Conservation (phyloP, 164 flowering plant genomes). For the Nelumbo lutea region DNA sequence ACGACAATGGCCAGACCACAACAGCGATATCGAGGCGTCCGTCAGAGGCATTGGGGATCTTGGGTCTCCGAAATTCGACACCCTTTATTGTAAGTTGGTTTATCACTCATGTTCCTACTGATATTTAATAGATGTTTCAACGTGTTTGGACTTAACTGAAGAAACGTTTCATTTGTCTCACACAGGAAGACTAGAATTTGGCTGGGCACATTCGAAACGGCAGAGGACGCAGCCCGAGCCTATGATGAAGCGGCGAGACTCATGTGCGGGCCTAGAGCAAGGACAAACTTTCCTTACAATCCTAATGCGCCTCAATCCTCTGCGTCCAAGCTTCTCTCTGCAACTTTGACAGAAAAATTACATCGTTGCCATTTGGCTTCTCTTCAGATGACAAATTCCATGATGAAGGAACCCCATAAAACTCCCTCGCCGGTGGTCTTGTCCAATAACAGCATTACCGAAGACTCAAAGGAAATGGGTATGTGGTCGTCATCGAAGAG, state of each 20-base stretch:
- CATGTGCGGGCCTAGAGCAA: constrained; percentile 82
- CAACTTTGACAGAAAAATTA: constrained; percentile 68
- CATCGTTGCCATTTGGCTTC: constrained; percentile 82
- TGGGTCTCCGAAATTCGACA: constrained; percentile 90
- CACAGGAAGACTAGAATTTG: constrained; percentile 84
- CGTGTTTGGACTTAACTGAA: neutral
- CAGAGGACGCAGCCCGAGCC: constrained; percentile 85
- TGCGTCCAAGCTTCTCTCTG: constrained; percentile 66
- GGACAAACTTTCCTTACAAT: constrained; percentile 80
- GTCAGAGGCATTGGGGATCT: constrained; percentile 83
- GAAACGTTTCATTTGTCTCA: constrained; percentile 5
- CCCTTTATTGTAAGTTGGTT: constrained; percentile 55
- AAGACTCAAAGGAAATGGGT: constrained; percentile 9
- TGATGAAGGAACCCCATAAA: constrained; percentile 19
- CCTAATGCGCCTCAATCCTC: constrained; percentile 46
- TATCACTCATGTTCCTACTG: neutral
- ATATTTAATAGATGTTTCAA: neutral
- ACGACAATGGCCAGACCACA: constrained; percentile 54
- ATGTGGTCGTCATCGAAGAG: constrained; percentile 6
- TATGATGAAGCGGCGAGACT: constrained; percentile 88
- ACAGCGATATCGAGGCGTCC: constrained; percentile 64
- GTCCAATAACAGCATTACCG: constrained; percentile 13
- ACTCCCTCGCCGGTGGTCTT: constrained; percentile 8
- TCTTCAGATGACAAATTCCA: constrained; percentile 46
- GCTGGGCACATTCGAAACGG: constrained; percentile 89